phyloP scores from a whole-genome alignment of 176 grass and related monocot species.

The Calamus simplicifolius region DNA sequence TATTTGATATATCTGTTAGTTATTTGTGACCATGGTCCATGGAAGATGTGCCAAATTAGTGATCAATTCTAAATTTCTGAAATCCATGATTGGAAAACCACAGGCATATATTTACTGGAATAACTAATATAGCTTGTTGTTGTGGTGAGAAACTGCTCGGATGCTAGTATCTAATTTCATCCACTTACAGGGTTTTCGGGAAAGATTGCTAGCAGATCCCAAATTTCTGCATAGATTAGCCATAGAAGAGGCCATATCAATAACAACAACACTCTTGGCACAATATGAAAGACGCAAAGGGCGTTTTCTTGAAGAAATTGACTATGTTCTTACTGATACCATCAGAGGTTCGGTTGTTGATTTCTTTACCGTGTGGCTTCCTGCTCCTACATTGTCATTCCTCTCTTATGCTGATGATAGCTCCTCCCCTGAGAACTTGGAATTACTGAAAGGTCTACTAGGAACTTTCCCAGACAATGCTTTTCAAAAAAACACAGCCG shows the following conservation, averaged over 20 bases:
- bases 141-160: too few species aligned
- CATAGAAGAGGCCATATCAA: constrained; percentile 88
- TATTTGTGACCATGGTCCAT: too few species aligned
- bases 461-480: constrained; percentile 92
- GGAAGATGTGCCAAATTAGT: too few species aligned
- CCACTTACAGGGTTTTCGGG: constrained; percentile 75
- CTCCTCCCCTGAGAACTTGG: constrained; percentile 52
- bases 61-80: too few species aligned
- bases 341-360: constrained; percentile 96
- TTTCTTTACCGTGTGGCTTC: constrained; percentile 98
- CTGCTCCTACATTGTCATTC: constrained; percentile 91
- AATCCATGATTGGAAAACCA: too few species aligned
- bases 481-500: constrained; percentile 76
- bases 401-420: constrained; percentile 66
- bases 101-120: too few species aligned
- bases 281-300: constrained; percentile 95
- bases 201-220: constrained; percentile 91
- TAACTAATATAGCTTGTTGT: too few species aligned
- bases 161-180: background rate
- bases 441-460: constrained; percentile 71
- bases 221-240: constrained; percentile 83
- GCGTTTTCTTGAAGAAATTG: constrained; percentile 81
- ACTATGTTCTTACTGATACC: constrained; percentile 92
- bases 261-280: constrained; percentile 79
- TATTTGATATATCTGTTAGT: background rate